Base-by-base conservation (phyloP, 2,329 filamentous ascomycete species). In the Dactylellina sp. region DNA sequence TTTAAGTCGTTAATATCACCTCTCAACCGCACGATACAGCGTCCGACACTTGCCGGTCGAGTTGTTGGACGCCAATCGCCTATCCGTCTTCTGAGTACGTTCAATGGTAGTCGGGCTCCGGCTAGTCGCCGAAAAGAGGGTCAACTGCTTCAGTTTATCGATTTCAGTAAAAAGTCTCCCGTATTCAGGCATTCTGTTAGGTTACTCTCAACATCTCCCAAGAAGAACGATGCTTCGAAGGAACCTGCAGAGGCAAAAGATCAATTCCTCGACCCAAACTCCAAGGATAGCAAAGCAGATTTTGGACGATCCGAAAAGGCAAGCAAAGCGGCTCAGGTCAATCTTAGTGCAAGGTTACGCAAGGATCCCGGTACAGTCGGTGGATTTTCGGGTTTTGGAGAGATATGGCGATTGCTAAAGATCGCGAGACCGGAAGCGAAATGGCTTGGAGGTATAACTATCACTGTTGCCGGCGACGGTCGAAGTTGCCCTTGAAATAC, bases 361-460 rank as follows among this genome's bases (percentile, higher is more conserved):
- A 97, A 93, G 80, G 92, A 96, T 76, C 90, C 91, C 18, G 80
- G 83, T 47, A 83, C 83, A 75, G 84, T 83, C 16, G 28, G 70
- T 65, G 74, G 71, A 12, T 81, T 83, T 72, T 88, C 90, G 20
- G 90, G 91, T 7, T 84, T 89, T 75, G 84, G 83, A 11, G 95
- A 99, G 82, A 88, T 98, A 77, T 91, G 89, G 88, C 88, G 95
- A 57, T 83, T 99, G 78, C 86, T 99, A 80, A 92, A 89, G 81
- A 95, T 99, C 80, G 95, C 95, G 11, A 86, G 87, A 63, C 94
- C 94, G 1, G 95, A 99, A 83, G 83, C 91, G 28, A 89, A 85
- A 79, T 90, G 91, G 81, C 87, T 99, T 14, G 85, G 84, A 5
- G 82, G 77, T 79, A 74, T 7, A 46, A 14, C 1, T 6, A 16